phyloP scores from a whole-genome alignment of 1,284 basidiomycete genomes.

The Heterobasidion annosum region DNA sequence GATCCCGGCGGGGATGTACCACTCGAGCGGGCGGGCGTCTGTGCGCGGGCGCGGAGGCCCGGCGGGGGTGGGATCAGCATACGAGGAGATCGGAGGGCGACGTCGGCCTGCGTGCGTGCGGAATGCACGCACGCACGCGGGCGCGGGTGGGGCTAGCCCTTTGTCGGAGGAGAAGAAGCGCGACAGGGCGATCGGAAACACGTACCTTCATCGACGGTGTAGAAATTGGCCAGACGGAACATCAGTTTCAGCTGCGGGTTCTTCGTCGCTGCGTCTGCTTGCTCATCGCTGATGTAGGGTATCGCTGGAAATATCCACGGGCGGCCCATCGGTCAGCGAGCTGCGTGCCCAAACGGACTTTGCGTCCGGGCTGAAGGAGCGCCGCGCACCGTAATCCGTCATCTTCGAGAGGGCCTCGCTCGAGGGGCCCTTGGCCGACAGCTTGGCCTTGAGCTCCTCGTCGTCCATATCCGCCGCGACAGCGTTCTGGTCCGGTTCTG shows the following conservation, averaged over 20 bases:
- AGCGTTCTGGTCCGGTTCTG: conserved; percentile 22
- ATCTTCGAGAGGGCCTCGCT: conserved; percentile 66
- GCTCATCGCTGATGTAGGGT: conserved; percentile 63
- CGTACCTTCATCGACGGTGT: conserved; percentile 52
- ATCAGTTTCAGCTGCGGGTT: conserved; percentile 77
- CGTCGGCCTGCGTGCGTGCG: not conserved
- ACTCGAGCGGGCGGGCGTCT: conserved; percentile 65
- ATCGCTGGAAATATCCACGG: conserved; percentile 41
- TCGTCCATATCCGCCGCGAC: conserved; percentile 30
- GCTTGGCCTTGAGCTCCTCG: conserved; percentile 26
- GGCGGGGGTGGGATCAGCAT: not conserved
- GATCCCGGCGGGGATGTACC: conserved; percentile 69
- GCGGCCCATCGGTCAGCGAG: no score
- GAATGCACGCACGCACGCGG: no score
- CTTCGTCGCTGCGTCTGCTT: conserved; percentile 67
- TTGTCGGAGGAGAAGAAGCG: not conserved
- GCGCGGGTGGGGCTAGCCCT: not conserved
- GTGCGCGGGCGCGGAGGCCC: not conserved
- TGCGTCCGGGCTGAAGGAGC: not conserved
- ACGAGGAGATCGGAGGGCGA: not conserved
- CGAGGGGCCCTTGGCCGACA: conserved; percentile 43
- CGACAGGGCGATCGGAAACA: conserved; percentile 2
- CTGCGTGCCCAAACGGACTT: not conserved
- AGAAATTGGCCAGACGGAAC: conserved; percentile 65
- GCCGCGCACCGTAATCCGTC: conserved; percentile 61